phyloP scores from a whole-genome alignment of 2,329 filamentous ascomycete genomes.

The Hypoxylon sp. region DNA sequence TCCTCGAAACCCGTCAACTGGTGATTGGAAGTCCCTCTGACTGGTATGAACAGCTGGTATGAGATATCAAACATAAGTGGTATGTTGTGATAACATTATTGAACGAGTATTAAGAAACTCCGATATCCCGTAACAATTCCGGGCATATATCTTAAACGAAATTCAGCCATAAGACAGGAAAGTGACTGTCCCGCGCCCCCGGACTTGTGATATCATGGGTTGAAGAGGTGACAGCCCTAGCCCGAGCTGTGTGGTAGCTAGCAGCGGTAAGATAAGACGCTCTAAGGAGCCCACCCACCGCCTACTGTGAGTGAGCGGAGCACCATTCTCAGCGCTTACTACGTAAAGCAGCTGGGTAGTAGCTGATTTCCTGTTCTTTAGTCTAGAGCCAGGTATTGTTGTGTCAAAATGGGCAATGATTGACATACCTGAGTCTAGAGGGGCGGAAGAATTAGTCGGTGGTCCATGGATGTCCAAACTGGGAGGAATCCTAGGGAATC shows the following conservation, averaged over 20 bases:
- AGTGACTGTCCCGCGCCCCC: constrained; percentile 1
- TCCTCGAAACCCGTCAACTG: constrained; percentile 2
- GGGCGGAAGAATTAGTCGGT: constrained; percentile 19
- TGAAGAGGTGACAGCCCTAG: constrained; percentile 17
- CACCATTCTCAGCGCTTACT: constrained; percentile 21
- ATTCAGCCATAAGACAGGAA: constrained; percentile 24
- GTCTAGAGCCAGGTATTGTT: constrained; percentile 17
- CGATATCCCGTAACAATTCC: constrained; percentile 26
- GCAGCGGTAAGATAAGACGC: constrained; percentile 27
- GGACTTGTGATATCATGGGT: constrained; percentile 32
- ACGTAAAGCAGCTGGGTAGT: constrained; percentile 18
- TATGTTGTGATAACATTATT: constrained; percentile 19
- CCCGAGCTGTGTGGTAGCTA: constrained; percentile 21
- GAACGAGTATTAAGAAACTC: constrained; percentile 11
- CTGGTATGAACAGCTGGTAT: constrained; percentile 21
- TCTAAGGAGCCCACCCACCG: constrained; percentile 7
- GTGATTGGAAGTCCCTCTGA: constrained; percentile 4
- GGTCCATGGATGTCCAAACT: constrained; percentile 29
- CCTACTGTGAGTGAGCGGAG: constrained; percentile 23
- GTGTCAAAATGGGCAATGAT: constrained; percentile 38
- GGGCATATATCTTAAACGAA: constrained; percentile 30
- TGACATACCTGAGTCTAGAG: constrained; percentile 21
- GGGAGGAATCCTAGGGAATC: constrained; percentile 35
- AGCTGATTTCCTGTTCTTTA: constrained; percentile 28
- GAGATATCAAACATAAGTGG: constrained; percentile 29